phyloP scores from a whole-genome alignment of 306 rosid species.

The Cajanus cajan region DNA sequence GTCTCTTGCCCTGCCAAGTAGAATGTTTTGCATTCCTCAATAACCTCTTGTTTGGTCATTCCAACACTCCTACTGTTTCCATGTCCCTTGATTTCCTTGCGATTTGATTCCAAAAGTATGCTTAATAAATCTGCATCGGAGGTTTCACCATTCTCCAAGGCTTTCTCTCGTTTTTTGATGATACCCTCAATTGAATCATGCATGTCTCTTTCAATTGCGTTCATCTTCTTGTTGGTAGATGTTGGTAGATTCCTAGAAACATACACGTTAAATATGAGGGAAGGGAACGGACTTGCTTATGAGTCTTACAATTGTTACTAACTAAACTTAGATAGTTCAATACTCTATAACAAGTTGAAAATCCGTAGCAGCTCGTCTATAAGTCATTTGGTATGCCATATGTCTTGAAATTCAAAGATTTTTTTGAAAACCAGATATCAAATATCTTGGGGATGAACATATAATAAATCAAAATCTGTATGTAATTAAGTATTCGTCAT shows the following conservation, averaged over 20 bases:
- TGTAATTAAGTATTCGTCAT: neutral
- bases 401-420: neutral
- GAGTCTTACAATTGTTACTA: neutral
- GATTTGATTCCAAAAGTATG: neutral
- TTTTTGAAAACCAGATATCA: neutral
- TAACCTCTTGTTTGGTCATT: neutral
- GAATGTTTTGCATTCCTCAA: neutral
- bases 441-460: neutral
- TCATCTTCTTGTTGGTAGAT: constrained; percentile 32
- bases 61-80: neutral
- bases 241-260: constrained; percentile 36
- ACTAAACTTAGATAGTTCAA: neutral
- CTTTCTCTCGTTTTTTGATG: constrained; percentile 31
- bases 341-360: neutral
- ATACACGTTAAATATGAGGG: neutral
- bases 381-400: neutral
- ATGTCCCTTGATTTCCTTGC: neutral
- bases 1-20: neutral
- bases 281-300: neutral
- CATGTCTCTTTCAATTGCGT: constrained; percentile 23
- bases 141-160: neutral
- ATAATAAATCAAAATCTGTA: neutral
- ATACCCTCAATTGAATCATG: constrained; percentile 22
- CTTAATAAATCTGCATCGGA: neutral
- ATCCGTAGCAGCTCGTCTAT: neutral